Base-by-base conservation (phyloP, 495 filamentous ascomycete species). In the Aspergillus saccharolyticus region DNA sequence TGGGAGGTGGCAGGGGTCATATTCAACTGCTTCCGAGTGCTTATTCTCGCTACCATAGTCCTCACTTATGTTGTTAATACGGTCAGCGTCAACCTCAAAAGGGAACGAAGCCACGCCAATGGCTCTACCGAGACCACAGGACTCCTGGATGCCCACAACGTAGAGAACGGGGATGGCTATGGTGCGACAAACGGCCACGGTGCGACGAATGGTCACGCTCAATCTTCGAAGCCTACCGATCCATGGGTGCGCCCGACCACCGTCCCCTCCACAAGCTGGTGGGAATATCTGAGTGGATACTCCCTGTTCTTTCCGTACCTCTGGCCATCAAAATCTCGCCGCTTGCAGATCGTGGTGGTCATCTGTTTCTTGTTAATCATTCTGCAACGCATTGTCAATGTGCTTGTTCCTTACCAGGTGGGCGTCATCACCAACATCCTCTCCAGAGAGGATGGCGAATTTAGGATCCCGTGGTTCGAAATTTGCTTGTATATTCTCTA, bases 291-390 rank as follows among this genome's bases (percentile, higher is more conserved):
- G 50, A 84, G 85, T 56, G 88, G 89, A 18, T 97, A 96, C 69
- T 85, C 84, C 17, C 75, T 96, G 20, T 95, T 97, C 73, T 91
- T 96, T 70, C 92, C 91, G 0, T 97, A 96, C 65, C 83, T 96
- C 44, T 97, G 93, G 93, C 93, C 90, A 16, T 85, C 83, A 56
- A 90, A 90, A 63, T 83, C 89, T 22, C 70, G 76, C 33, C 76
- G 74, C 60, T 77, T 96, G 20, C 87, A 96, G 73, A 50, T 88
- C 21, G 74, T 89, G 43, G 88, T 94, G n/a, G 58, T 95, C 3
- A 57, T 89, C 42, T 96, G 93, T 72, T 88, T 96, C 61, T 28
- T 83, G 20, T 78, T 97, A 43, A 80, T 95, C 18, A 68, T 93
- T 43, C 59, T 87, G 15, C 90, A 96, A 71, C 84, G 92, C 57